Evolutionary conservation across 352 stramenopile species (phyloP).

Genomic region (Globisporangium heterothallicum): DNA sequence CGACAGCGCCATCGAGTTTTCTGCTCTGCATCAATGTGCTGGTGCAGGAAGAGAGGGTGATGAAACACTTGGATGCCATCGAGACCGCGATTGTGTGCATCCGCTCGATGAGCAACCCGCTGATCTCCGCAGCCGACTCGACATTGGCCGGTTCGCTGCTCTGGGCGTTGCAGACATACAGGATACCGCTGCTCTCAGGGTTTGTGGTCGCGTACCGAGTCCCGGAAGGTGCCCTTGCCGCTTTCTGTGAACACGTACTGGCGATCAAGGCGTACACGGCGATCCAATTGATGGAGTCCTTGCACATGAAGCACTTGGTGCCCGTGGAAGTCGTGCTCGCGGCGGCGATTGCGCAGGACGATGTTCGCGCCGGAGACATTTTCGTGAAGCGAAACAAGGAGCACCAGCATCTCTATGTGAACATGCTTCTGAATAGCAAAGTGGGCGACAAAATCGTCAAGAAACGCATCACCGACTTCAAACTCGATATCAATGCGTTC

Average conservation of each 20-base stretch:
- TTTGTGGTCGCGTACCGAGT: conserved; percentile 45
- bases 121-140: conserved; percentile 26
- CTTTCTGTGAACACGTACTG: conserved; percentile 27
- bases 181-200: conserved; percentile 28
- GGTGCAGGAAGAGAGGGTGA: conserved; percentile 2
- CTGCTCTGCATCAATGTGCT: conserved; percentile 33
- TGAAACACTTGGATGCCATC: conserved; percentile 8
- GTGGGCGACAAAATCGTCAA: conserved; percentile 66
- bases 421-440: conserved; percentile 40
- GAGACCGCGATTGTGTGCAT: conserved; percentile 18
- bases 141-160: conserved; percentile 41
- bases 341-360: conserved; percentile 40
- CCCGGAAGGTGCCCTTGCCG: conserved; percentile 15
- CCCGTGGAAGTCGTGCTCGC: conserved; percentile 30
- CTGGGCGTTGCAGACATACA: conserved; percentile 24
- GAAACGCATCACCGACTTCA: conserved; percentile 57
- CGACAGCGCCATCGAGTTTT: conserved; percentile 28
- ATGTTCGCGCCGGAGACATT: conserved; percentile 47
- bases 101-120: conserved; percentile 8
- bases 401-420: conserved; percentile 41
- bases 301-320: conserved; percentile 40
- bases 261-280: conserved; percentile 21
- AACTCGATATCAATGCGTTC: conserved; percentile 45
- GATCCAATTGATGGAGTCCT: conserved; percentile 39
- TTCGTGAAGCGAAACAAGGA: conserved; percentile 35